Base-by-base conservation (phyloP, 129 eudicot species). In the Saussurea involucrata region DNA sequence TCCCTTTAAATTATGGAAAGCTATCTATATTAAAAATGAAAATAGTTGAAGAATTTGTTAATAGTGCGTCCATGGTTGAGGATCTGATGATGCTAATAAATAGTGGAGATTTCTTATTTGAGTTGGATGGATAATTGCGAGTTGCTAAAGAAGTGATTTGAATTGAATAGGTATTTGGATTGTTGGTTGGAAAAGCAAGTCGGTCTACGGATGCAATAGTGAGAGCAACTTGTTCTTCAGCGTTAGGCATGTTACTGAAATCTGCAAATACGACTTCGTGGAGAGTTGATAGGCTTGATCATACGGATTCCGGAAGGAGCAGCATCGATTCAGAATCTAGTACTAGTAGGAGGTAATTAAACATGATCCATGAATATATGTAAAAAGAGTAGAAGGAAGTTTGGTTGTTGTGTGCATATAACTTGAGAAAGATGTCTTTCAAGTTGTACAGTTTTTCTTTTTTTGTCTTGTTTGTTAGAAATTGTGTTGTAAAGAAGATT, bases 181-280 rank as follows among this genome's bases (percentile, higher is more conserved):
- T 88, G 82, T 77, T 95, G 88, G 93, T 95, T 75, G 87, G 86
- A 63, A 92, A 92, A 78, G 92, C 88, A 78, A 91, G 86, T 55
- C 90, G 87, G 33, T 95, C 97, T 9, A 31, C 93, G 34, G 96
- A 95, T 83, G 92, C 92, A 72, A 85, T 87, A 3, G 99, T 95
- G 40, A 84, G 97, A 86, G 96, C 99, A 64, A 88, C 97, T 21
- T 82, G 94, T 73, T 89, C 97, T 31, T 89, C 90, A 46, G 90
- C 99, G 29, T 70, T 92, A 15, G 92, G 99, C 37, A 79, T 95
- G 85, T 76, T 95, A 46, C 83, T 95, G 6, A 95, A 89, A 69
- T 92, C 99, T 6, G 63, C 84, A 28, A 83, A 85, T 83, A 83
- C 89, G 60, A 44, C 76, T 67, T 89, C 92, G 3, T 95, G 99